Conservation (phyloP, 371 early-diverging fungal genomes). For the Syncephalis plumigaleata region DNA sequence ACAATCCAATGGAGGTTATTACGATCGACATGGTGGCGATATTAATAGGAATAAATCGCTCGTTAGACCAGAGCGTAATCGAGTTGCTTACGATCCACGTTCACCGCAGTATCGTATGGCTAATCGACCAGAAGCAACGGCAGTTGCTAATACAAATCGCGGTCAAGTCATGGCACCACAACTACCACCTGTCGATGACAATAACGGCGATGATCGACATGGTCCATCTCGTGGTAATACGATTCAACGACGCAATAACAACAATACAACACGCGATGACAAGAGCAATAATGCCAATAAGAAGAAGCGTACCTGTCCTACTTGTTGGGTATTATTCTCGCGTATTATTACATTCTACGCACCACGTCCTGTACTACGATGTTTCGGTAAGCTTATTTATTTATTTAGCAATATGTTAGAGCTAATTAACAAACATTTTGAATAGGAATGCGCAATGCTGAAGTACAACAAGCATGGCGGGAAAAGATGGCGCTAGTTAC, state of each 20-base stretch:
- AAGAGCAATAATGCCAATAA: background rate
- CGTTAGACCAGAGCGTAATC: slow-evolving; percentile 2
- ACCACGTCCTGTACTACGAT: slow-evolving; percentile 1
- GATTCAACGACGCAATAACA: too few relatives aligned
- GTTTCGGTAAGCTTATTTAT: background rate
- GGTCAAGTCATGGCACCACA: too few relatives aligned
- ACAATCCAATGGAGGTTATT: too few relatives aligned
- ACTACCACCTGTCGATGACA: too few relatives aligned
- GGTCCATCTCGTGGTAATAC: too few relatives aligned
- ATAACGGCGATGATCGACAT: too few relatives aligned
- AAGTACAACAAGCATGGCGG: slow-evolving; percentile 62
- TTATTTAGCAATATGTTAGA: too few relatives aligned
- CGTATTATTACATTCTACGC: slow-evolving; percentile 4
- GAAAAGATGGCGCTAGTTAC: slow-evolving; percentile 66
- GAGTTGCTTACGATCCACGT: background rate
- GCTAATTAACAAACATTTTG: background rate
- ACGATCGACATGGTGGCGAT: too few relatives aligned
- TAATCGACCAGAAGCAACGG: too few relatives aligned
- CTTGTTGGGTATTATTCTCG: slow-evolving; percentile 1
- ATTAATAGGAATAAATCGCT: background rate
- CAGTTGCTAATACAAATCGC: too few relatives aligned
- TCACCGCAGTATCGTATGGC: too few relatives aligned
- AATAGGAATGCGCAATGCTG: slow-evolving; percentile 15
- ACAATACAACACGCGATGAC: too few relatives aligned
- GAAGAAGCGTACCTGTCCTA: background rate